phyloP scores from a whole-genome alignment of 2,329 filamentous ascomycete species.

The Fusarium fujikuroi region DNA sequence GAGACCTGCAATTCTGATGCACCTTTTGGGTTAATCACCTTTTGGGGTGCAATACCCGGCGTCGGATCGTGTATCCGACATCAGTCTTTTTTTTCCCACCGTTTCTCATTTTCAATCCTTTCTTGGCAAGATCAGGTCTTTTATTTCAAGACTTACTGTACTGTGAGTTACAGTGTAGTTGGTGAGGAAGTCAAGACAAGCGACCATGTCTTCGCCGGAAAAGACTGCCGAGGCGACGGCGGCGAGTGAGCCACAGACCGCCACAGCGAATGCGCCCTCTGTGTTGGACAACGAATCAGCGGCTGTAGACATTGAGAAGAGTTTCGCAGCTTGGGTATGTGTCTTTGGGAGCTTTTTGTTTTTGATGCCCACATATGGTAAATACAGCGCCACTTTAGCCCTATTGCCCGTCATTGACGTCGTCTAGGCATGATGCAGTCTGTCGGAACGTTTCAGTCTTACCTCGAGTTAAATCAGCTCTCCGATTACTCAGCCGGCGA shows the following conservation, averaged over 20 bases:
- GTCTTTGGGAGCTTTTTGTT: conserved; percentile 11
- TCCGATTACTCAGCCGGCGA: conserved; percentile 10
- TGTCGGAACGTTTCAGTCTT: conserved; percentile 12
- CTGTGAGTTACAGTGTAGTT: too few relatives aligned
- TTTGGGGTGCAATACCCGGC: conserved; percentile 8
- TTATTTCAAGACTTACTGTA: too few relatives aligned
- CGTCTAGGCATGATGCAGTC: conserved; percentile 16
- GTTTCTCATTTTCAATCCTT: fast-evolving
- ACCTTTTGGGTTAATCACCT: conserved; percentile 7
- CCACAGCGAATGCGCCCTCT: neutral
- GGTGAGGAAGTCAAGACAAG: neutral
- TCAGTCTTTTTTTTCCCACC: neutral
- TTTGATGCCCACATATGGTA: conserved; percentile 9
- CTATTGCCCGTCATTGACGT: neutral
- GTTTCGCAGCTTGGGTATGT: conserved; percentile 3
- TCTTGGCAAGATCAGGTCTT: too few relatives aligned
- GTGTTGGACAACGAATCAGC: neutral
- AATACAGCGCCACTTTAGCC: too few relatives aligned
- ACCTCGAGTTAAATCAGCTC: conserved; percentile 15
- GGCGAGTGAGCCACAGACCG: neutral
- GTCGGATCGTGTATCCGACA: conserved; percentile 5
- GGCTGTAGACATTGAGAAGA: conserved; percentile 7
- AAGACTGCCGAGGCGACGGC: neutral
- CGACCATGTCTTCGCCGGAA: neutral
- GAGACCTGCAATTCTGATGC: neutral